Percentiles rank a stretch among this genome's conserved stretches.
Evolutionary conservation across 768 basidiomycete species (phyloP).

Genomic region (Collybiopsis confluens): DNA sequence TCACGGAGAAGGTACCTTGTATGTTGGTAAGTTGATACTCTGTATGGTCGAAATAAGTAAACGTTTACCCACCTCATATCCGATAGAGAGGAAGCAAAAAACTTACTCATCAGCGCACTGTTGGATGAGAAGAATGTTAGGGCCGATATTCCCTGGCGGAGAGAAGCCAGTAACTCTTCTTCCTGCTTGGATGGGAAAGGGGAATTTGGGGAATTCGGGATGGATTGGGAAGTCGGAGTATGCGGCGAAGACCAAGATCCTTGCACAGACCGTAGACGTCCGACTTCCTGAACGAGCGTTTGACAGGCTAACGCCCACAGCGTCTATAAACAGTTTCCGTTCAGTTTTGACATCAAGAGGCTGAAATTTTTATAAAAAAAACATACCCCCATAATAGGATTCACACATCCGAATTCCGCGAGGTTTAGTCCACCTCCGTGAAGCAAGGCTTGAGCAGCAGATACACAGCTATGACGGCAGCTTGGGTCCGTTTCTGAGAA

Average conservation of each 20-base stretch:
- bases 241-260: not conserved
- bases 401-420: constrained; percentile 35
- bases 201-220: not conserved
- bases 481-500: constrained; percentile 38
- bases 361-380: no score
- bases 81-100: not conserved
- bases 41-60: constrained; percentile 2
- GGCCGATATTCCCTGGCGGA: not conserved
- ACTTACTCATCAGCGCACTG: constrained; percentile 9
- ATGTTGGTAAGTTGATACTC: constrained; percentile 6
- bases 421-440: constrained; percentile 33
- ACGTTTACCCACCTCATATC: constrained; percentile 3
- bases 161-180: not conserved
- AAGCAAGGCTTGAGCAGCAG: constrained; percentile 40
- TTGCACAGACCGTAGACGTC: not conserved
- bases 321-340: not conserved
- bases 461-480: constrained; percentile 41
- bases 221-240: not conserved
- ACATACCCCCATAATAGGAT: constrained; percentile 52
- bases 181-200: not conserved
- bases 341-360: not conserved
- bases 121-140: constrained; percentile 5
- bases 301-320: constrained; percentile 6
- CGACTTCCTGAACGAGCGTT: not conserved
- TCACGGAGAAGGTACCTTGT: constrained; percentile 5